Conservation (phyloP, 2,329 filamentous ascomycete genomes). For the Alternaria brassicae region DNA sequence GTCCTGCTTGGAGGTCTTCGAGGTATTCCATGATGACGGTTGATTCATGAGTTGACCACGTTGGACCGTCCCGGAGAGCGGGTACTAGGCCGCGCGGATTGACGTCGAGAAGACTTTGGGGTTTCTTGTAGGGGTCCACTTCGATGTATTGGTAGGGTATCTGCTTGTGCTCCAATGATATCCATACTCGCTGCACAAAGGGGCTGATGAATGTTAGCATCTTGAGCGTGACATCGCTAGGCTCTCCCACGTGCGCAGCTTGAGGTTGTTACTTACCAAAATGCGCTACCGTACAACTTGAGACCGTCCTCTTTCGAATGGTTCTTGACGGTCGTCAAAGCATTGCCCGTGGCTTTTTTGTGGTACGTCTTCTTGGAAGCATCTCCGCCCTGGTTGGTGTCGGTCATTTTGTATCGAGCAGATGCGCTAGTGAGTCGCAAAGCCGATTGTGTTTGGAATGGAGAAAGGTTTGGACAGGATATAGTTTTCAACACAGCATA, state of each 20-base stretch:
- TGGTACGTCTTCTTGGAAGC: slow-evolving; percentile 68
- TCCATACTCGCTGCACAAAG: slow-evolving; percentile 89
- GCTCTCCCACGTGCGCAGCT: not conserved
- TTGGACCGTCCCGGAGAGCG: slow-evolving; percentile 72
- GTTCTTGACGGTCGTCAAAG: slow-evolving; percentile 71
- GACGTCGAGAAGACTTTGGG: slow-evolving; percentile 72
- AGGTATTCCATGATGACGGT: slow-evolving; percentile 87
- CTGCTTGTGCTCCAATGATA: slow-evolving; percentile 80
- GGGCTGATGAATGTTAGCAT: slow-evolving; percentile 60
- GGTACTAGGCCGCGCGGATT: slow-evolving; percentile 80
- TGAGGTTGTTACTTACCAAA: slow-evolving; percentile 66
- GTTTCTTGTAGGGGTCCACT: slow-evolving; percentile 79
- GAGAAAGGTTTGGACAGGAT: not conserved
- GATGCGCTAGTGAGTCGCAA: not conserved
- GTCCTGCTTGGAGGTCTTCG: slow-evolving; percentile 72
- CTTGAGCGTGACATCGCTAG: slow-evolving; percentile 20
- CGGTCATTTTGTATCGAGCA: slow-evolving; percentile 52
- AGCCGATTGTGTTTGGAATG: not conserved
- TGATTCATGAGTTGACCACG: slow-evolving; percentile 85
- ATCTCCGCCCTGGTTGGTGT: slow-evolving; percentile 58
- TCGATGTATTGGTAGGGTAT: slow-evolving; percentile 87
- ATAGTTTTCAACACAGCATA: not conserved
- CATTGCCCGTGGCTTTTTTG: slow-evolving; percentile 75
- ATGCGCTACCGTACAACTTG: slow-evolving; percentile 82
- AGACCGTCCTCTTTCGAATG: slow-evolving; percentile 74